phyloP scores from a whole-genome alignment of 2,329 filamentous ascomycete genomes.

The Cladophialophora yegresii region DNA sequence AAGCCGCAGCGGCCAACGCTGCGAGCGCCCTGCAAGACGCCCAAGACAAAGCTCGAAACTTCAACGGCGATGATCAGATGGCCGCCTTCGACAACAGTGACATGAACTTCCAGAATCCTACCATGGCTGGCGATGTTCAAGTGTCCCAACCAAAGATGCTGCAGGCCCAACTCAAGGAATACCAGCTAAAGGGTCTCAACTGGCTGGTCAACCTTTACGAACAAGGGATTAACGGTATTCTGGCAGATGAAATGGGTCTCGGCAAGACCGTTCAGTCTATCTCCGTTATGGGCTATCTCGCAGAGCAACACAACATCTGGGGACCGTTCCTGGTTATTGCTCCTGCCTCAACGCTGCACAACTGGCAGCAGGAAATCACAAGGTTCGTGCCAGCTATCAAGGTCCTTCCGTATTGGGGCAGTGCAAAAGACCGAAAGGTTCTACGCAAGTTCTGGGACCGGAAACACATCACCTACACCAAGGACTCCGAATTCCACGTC shows the following conservation, averaged over 20 bases:
- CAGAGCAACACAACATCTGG: conserved; percentile 97
- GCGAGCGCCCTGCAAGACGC: conserved; percentile 95
- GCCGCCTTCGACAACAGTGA: conserved; percentile 88
- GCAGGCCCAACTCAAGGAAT: conserved; percentile 93
- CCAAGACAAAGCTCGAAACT: conserved; percentile 86
- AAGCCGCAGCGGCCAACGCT: conserved; percentile 90
- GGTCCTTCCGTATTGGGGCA: conserved; percentile 96
- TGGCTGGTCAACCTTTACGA: conserved; percentile 99
- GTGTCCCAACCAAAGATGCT: conserved; percentile 93
- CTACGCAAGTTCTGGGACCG: conserved; percentile 98
- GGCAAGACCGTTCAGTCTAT: conserved; percentile 99
- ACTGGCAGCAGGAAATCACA: conserved; percentile 98
- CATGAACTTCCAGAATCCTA: conserved; percentile 99
- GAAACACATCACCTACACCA: conserved; percentile 93
- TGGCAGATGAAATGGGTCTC: conserved; percentile 99
- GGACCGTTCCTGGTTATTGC: conserved; percentile 96
- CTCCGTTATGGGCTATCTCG: conserved; percentile 97
- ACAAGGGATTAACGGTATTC: conserved; percentile 98
- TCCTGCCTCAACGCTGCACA: conserved; percentile 93
- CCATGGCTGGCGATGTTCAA: conserved; percentile 88
- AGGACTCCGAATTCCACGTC: conserved; percentile 92
- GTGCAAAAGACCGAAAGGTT: conserved; percentile 88
- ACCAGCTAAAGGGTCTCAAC: conserved; percentile 98
- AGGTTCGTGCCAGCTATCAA: conserved; percentile 94
- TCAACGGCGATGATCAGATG: conserved; percentile 71